Evolutionary conservation across 2,329 filamentous ascomycete species (phyloP).

Genomic region (Lasiodiplodia hormozganensis): DNA sequence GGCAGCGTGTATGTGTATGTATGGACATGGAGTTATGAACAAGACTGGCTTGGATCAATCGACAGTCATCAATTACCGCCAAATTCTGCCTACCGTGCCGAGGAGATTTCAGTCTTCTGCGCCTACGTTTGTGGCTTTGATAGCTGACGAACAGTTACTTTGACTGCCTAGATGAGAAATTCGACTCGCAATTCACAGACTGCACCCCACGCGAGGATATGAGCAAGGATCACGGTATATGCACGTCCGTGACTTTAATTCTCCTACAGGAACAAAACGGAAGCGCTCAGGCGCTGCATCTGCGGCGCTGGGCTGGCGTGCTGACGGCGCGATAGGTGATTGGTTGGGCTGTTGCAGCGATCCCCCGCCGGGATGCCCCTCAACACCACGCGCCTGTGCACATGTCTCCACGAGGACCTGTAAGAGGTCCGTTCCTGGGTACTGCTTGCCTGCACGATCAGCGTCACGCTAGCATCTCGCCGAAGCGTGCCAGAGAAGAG

Average conservation of each 20-base stretch:
- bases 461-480: slow-evolving; percentile 30
- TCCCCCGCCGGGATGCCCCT: slow-evolving; percentile 32
- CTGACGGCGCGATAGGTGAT: slow-evolving; percentile 14
- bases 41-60: slow-evolving; percentile 19
- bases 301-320: slow-evolving; percentile 16
- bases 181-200: neutral
- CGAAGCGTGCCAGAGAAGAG: slow-evolving; percentile 17
- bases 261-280: neutral
- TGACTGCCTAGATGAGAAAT: too few relatives aligned
- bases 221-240: neutral
- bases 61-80: neutral
- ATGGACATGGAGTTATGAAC: slow-evolving; percentile 17
- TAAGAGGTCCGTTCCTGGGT: slow-evolving; percentile 42
- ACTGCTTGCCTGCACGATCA: slow-evolving; percentile 15
- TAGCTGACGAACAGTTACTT: neutral
- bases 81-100: neutral
- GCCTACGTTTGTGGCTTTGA: neutral
- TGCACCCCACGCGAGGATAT: too few relatives aligned
- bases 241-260: neutral
- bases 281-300: neutral
- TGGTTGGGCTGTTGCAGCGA: neutral
- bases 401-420: slow-evolving; percentile 37
- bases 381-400: slow-evolving; percentile 49
- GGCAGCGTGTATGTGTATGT: slow-evolving; percentile 11
- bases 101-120: too few relatives aligned